Conservation (phyloP, 306 rosid species). For the Vicia sativa region DNA sequence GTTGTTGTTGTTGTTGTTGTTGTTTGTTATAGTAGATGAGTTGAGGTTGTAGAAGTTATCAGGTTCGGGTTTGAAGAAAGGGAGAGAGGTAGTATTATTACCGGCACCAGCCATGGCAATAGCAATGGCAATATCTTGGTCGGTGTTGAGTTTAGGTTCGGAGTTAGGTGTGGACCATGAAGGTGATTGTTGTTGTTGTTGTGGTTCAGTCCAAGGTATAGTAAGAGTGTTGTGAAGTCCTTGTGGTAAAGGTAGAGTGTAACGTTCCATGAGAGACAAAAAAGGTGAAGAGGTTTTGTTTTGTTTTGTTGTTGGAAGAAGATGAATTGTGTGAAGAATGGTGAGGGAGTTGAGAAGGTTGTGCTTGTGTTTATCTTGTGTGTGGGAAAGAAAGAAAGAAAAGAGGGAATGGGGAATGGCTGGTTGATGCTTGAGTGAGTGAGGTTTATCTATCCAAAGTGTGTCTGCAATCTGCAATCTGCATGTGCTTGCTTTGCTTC, state of each 20-base stretch:
- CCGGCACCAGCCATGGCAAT: conserved; percentile 38
- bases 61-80: conserved; percentile 73
- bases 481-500: not conserved
- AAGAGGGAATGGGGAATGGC: conserved; percentile 28
- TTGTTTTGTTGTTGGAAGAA: conserved; percentile 30
- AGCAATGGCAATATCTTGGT: conserved; percentile 29
- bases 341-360: not conserved
- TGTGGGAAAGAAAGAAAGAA: not conserved
- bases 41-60: conserved; percentile 19
- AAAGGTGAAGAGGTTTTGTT: conserved; percentile 22
- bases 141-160: conserved; percentile 32
- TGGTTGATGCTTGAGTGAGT: conserved; percentile 17
- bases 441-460: conserved; percentile 36
- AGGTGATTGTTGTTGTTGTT: conserved; percentile 22
- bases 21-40: not conserved
- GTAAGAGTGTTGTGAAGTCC: conserved; percentile 41
- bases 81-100: conserved; percentile 35
- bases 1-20: not conserved
- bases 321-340: conserved; percentile 33
- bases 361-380: conserved; percentile 14
- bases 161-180: conserved; percentile 57
- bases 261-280: conserved; percentile 34
- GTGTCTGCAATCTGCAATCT: conserved; percentile 26
- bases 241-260: conserved; percentile 44
- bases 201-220: conserved; percentile 57